Evolutionary conservation across 2,329 filamentous ascomycete species (phyloP), one percentile per base, ranked within the genome.

Genomic region (Endothia cerciana): DNA sequence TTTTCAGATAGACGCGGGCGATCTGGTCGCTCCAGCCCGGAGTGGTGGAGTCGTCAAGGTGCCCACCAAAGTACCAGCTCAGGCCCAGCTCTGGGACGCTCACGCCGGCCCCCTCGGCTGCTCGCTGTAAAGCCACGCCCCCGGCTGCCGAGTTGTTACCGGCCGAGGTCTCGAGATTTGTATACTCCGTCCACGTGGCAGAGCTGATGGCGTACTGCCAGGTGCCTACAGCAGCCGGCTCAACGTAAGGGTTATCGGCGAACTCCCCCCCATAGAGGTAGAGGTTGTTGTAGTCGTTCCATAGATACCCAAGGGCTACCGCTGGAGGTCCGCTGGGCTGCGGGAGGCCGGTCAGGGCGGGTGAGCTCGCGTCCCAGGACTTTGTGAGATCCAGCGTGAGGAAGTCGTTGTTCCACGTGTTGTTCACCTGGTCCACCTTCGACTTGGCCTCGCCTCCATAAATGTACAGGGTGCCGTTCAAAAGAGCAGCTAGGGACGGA

Each of bases 51-150:
- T 77, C 74, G 74, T 94, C 91, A 6, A 91, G 78, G 75, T 93
- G 91, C 0, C 91, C 91, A 33, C 90, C 91, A 76, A 94, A 94
- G 74, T 92, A 94, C 82, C 88, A 94, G 40, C 89, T 91, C 57
- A 89, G 78, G 0, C 90, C 90, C 0, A 93, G 77, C 63, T 88
- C 86, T 0, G 89, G 86, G 0, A 93, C 87, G 36, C 87, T 90
- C 17, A 91, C 77, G 0, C 90, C 90, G 13, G 91, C 89, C 7
- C 91, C 91, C 74, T 94, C 91, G 1, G 90, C 90, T 2, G 90
- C 84, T 56, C 91, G 82, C 73, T 93, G 88, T 2, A 94, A 82
- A 0, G 84, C 77, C 25, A 83, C 77, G 25, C 82, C 82, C 11
- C 80, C 84, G 0, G 77, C 77, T 28, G 86, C 85, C 0, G 90